A percentile compares a stretch with the other conserved stretches of the same genome.
Evolutionary conservation across 2,329 filamentous ascomycete species (phyloP).

Genomic region (Trichophyton mentagrophytes): DNA sequence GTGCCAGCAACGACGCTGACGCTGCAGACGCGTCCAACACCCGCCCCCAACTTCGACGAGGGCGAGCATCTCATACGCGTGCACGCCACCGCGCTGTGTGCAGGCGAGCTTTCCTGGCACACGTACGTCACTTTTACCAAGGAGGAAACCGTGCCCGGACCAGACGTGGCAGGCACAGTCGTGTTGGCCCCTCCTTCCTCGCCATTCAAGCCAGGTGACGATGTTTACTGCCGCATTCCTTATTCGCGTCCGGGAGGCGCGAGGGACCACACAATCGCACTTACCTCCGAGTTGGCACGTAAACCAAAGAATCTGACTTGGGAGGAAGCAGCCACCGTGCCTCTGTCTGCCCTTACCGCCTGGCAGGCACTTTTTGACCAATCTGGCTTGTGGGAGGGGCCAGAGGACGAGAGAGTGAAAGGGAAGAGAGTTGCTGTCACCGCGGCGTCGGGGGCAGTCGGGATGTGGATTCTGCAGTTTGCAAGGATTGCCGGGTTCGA

Average conservation of each 20-base stretch:
- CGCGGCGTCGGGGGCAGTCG: slow-evolving; percentile 35
- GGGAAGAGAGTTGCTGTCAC: slow-evolving; percentile 33
- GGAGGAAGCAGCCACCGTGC: slow-evolving; percentile 26
- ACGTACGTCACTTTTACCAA: slow-evolving; percentile 12
- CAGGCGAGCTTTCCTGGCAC: slow-evolving; percentile 34
- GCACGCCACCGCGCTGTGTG: slow-evolving; percentile 28
- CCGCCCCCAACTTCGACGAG: slow-evolving; percentile 16
- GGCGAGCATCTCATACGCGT: slow-evolving; percentile 31
- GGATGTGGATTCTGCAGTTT: slow-evolving; percentile 29
- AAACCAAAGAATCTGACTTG: slow-evolving; percentile 26
- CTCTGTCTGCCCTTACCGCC: slow-evolving; percentile 30
- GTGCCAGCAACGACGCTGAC: slow-evolving; percentile 6
- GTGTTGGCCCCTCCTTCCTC: slow-evolving; percentile 21
- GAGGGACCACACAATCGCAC: slow-evolving; percentile 26
- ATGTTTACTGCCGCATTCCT: slow-evolving; percentile 29
- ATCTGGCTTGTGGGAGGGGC: slow-evolving; percentile 16
- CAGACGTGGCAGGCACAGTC: slow-evolving; percentile 33
- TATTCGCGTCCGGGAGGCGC: slow-evolving; percentile 25
- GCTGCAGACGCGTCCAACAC: slow-evolving; percentile 9
- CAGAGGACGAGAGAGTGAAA: slow-evolving; percentile 11
- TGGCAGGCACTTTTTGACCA: slow-evolving; percentile 35
- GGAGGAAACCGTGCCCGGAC: slow-evolving; percentile 27
- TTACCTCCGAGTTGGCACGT: slow-evolving; percentile 26
- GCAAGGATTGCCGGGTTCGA: slow-evolving; percentile 24
- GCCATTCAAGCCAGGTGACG: slow-evolving; percentile 28